A percentile compares a stretch with the other conserved stretches of the same genome.
Conservation (phyloP, 495 filamentous ascomycete genomes). For the Halenospora varia region DNA sequence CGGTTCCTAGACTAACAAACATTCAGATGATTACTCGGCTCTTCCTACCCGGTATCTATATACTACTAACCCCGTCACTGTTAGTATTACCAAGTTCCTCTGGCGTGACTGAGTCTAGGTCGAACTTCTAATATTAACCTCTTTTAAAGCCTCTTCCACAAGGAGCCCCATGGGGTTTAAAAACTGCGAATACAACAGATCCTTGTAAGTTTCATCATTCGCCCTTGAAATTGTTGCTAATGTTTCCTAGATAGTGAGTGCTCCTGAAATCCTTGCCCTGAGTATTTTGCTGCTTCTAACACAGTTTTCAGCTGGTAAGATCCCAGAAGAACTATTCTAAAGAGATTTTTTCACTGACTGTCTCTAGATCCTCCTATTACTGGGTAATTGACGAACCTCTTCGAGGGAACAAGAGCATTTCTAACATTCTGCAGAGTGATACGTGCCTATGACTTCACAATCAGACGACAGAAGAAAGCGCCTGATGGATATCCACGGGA, state of each 20-base stretch:
- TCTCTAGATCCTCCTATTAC: slow-evolving; percentile 33
- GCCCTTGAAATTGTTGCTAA: no score
- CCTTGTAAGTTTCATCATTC: slow-evolving; percentile 31
- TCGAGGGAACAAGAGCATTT: no score
- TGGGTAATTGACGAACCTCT: no score
- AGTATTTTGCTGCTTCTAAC: no score
- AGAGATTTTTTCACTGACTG: background rate
- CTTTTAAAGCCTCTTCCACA: slow-evolving; percentile 26
- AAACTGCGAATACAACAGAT: slow-evolving; percentile 40
- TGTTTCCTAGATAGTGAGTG: background rate
- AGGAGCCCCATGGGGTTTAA: slow-evolving; percentile 45
- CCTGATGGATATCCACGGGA: slow-evolving; percentile 44
- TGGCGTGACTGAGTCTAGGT: no score
- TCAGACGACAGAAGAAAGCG: slow-evolving; percentile 34
- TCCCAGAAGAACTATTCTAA: background rate
- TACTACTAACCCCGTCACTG: background rate
- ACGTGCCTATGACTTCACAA: slow-evolving; percentile 38
- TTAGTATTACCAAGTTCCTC: background rate
- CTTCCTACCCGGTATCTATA: background rate
- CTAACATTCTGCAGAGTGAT: slow-evolving; percentile 24
- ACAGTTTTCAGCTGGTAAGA: background rate
- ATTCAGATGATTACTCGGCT: background rate
- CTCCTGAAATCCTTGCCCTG: background rate
- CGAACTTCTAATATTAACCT: background rate
- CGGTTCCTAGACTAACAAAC: no score